Percentiles rank a stretch among this genome's conserved stretches.
Conservation (phyloP, 257 asterid genomes). For the Salvia miltiorrhiza region DNA sequence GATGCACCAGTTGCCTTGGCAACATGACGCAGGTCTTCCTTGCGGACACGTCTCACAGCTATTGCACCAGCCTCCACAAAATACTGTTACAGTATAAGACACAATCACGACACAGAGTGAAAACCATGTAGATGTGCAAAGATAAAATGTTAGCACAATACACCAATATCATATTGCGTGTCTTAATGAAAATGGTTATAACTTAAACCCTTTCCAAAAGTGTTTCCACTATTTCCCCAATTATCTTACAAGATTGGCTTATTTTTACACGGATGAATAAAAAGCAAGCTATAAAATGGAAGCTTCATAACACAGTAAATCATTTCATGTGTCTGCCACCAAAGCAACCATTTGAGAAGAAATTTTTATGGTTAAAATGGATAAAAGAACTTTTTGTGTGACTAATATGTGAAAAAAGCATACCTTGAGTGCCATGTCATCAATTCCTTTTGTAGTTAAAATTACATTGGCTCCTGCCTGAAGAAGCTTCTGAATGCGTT, state of each 20-base stretch:
- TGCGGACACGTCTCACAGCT: constrained; percentile 92
- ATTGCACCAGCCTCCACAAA: constrained; percentile 95
- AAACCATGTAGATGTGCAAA: not conserved
- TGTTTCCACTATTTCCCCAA: not conserved
- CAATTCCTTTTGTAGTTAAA: constrained; percentile 94
- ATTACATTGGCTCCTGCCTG: constrained; percentile 96
- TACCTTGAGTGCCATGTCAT: constrained; percentile 99
- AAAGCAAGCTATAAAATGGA: not conserved
- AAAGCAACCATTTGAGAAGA: not conserved
- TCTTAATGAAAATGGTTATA: not conserved
- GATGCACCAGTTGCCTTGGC: constrained; percentile 96
- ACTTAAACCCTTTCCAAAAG: not conserved
- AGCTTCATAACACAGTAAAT: not conserved
- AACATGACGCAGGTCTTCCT: constrained; percentile 89
- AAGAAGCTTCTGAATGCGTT: constrained; percentile 84
- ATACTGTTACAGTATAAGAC: constrained; percentile 47
- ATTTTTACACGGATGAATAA: not conserved
- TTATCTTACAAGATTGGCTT: not conserved
- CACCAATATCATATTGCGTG: not conserved
- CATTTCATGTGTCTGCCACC: not conserved
- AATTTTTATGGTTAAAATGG: not conserved
- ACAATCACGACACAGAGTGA: not conserved
- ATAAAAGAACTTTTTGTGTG: not conserved
- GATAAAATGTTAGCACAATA: not conserved
- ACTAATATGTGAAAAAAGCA: constrained; percentile 13